Conservation (phyloP, 202 grass and related monocot genomes). For the Eragrostis tef region DNA sequence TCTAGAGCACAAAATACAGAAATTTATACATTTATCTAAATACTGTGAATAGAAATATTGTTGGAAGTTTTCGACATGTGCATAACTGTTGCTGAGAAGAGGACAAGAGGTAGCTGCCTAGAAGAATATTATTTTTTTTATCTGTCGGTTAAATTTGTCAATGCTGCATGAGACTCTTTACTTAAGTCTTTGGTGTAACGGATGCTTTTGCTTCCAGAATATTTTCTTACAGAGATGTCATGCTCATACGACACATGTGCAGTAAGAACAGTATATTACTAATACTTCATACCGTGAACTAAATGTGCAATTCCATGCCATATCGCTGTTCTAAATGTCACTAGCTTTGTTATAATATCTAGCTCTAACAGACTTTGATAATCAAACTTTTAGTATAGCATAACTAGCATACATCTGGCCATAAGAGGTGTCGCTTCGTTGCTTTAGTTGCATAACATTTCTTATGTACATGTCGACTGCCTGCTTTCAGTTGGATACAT, state of each 20-base stretch:
- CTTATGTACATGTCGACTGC: background rate
- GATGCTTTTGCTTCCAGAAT: conserved; percentile 13
- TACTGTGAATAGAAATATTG: conserved; percentile 1
- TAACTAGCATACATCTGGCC: background rate
- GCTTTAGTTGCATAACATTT: background rate
- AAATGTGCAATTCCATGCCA: background rate
- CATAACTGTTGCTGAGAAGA: conserved; percentile 3
- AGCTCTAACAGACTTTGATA: background rate
- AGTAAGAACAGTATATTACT: background rate
- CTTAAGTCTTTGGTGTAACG: background rate
- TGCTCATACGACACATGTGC: background rate
- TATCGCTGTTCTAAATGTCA: conserved; percentile 1
- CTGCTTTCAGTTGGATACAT: conserved; percentile 27
- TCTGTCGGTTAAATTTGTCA: background rate
- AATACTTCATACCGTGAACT: background rate
- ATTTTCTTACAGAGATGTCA: too few relatives aligned
- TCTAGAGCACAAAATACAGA: background rate
- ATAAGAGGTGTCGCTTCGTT: background rate
- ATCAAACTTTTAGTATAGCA: background rate
- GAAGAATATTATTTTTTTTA: background rate
- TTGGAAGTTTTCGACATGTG: background rate
- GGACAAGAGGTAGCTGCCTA: background rate
- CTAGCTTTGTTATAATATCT: background rate
- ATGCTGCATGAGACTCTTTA: conserved; percentile 22
- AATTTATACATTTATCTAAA: background rate